Base-by-base conservation (phyloP, 2,329 filamentous ascomycete genomes). In the Calonectria naviculata region DNA sequence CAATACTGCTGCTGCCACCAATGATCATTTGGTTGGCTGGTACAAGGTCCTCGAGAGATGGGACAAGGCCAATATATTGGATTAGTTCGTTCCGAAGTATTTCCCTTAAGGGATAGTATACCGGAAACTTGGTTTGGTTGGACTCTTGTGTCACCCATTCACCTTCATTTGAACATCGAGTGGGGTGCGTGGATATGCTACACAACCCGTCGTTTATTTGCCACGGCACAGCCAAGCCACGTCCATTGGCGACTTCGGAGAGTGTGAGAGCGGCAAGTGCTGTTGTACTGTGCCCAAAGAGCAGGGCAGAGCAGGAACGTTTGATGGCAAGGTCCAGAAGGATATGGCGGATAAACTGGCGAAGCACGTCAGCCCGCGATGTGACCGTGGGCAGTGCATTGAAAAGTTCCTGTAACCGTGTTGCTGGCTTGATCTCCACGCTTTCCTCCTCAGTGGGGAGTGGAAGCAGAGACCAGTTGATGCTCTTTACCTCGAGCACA, bases 281-380 rank as follows among this genome's bases (percentile, higher is more conserved):
- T 6, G 95, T 98, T 24, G 97, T 98, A 75, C 91, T 97, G 83
- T 96, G 92, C 26, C 94, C 95, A 82, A 97, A 93, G 1, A 98
- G 84, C 47, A 98, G 88, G 15, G 91, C 91, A 73, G 93, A 89
- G 80, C 92, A 97, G 15, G 80, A 84, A 31, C 88, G 84, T 19
- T 85, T 81, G 72, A 89, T 87, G 12, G 94, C 93, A 52, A 90
- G 85, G 52, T 90, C 85, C 62, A 95, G 85, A 36, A 98, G 88
- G 6, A 97, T 85, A 75, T 94, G 91, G 8, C 91, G 93, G 38
- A 92, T 87, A 29, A 98, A 86, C 29, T 95, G 89, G 17, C 90
- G 88, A 31, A 92, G 83, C 6, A 97, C 85, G 80, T 99, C 97
- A 21, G 91, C 87, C 74, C 90, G 90, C 1, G 95, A 94, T 3